Evolutionary conservation across 495 filamentous ascomycete genomes (phyloP).

Genomic region (Lichina pygmaea): DNA sequence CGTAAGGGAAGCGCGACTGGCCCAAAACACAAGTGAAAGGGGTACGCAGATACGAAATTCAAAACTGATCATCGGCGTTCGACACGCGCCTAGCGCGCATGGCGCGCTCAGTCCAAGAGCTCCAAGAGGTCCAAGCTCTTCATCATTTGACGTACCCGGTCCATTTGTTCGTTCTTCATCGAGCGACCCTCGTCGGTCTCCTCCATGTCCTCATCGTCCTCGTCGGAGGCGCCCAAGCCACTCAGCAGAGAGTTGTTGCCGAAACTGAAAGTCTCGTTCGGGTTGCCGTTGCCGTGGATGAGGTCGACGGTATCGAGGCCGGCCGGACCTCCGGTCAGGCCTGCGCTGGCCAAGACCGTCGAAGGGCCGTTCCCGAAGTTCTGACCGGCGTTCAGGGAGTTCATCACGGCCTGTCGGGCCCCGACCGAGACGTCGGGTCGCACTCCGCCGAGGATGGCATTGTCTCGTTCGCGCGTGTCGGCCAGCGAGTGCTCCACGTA

Average conservation of each 20-base stretch:
- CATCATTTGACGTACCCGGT: background rate
- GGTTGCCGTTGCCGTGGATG: constrained; percentile 32
- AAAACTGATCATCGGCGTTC: no score
- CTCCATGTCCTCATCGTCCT: constrained; percentile 88
- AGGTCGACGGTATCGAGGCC: constrained; percentile 57
- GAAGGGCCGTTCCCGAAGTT: constrained; percentile 30
- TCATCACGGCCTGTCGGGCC: constrained; percentile 35
- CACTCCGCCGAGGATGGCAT: constrained; percentile 92
- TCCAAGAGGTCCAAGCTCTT: no score
- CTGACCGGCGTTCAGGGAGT: constrained; percentile 29
- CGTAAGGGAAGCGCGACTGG: no score
- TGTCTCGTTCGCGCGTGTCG: constrained; percentile 86
- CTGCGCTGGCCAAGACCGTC: constrained; percentile 50
- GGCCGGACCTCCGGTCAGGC: constrained; percentile 24
- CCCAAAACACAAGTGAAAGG: no score
- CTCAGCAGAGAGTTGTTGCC: constrained; percentile 8
- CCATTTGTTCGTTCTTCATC: constrained; percentile 16
- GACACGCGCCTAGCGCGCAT: no score
- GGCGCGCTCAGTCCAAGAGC: no score
- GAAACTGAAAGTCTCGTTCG: constrained; percentile 37
- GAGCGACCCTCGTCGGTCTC: constrained; percentile 44
- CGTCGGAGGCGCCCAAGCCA: constrained; percentile 19
- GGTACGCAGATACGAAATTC: no score
- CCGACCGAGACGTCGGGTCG: constrained; percentile 63
- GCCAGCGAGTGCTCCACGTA: constrained; percentile 89